Base-by-base conservation (phyloP, 2,329 filamentous ascomycete species). In the Monosporascus sp. region DNA sequence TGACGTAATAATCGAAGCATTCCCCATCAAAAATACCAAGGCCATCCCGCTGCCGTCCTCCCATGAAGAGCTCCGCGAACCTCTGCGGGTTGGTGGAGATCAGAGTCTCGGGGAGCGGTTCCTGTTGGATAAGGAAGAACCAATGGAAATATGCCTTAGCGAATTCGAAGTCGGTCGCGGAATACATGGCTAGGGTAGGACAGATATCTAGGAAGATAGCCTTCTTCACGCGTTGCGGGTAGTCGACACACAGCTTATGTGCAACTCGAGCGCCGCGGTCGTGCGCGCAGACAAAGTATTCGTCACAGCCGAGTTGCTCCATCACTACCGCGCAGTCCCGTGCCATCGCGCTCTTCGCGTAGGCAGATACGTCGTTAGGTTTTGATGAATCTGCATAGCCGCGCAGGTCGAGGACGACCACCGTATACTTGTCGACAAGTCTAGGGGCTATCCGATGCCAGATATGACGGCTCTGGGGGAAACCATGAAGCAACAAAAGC, bases 181-280 rank as follows among this genome's bases (percentile, higher is more conserved):
- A 67, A 66, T 76, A 84, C 75, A 82, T 82, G 6, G 72, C 72
- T 11, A 79, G 70, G 0, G 79, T 83, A 2, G 80, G 81, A 41
- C 75, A 78, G 44, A 83, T 80, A 53, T 82, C 79, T 2, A 81
- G 67, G 1, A 81, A 55, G 41, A 80, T 72, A 0, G 71, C 67
- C 52, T 68, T 76, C 19, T 61, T 56, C 1, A 81, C 68, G 11
- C 72, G 70, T 0, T 63, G 53, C 0, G 72, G 70, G 40, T 74
- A 71, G 51, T 78, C 75, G 17, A 81, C 78, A 38, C 74, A 74
- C 0, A 84, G 68, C 53, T 78, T 78, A 57, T 84, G 81, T 0
- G 78, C 72, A 2, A 84, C 74, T 31, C 80, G 69, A 0, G 77
- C 81, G 3, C 81, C 81, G 40, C 81, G 76, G 61, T 85, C 81